These are phyloP conservation scores for Oenanthe sinensis DNA, from an alignment of 129 eudicot genomes.

Conservation along the genomic window DNA sequence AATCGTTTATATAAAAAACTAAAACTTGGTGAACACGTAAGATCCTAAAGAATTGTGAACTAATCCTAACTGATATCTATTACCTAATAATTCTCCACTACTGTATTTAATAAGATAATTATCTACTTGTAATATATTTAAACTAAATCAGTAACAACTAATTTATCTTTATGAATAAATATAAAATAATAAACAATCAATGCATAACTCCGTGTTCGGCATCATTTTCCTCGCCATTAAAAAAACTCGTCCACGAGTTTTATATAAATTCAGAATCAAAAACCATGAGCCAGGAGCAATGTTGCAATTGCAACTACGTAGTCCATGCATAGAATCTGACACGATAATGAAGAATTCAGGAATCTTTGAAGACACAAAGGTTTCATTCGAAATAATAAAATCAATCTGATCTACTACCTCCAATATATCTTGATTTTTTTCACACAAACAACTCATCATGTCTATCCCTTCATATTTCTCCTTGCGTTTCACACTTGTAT, in stretches of 20 bases:
- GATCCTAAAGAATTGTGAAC: too few species aligned
- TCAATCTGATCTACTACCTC: not conserved
- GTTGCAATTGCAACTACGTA: not conserved
- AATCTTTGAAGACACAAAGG: not conserved
- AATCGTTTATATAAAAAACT: too few species aligned
- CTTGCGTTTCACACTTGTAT: too few species aligned
- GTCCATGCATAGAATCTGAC: not conserved
- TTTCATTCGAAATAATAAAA: too few species aligned
- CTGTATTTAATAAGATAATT: too few species aligned
- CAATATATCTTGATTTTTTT: not conserved
- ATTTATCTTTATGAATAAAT: too few species aligned
- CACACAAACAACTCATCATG: not conserved
- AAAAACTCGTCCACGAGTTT: not conserved
- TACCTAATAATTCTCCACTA: not conserved
- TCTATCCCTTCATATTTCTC: not conserved
- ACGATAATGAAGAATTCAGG: not conserved
- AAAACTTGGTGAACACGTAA: too few species aligned
- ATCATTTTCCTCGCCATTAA: not conserved
- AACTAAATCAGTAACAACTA: too few species aligned
- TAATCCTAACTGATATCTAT: not conserved
- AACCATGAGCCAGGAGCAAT: not conserved
- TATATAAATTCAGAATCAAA: not conserved
- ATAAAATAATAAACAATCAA: too few species aligned
- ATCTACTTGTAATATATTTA: too few species aligned
- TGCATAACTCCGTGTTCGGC: not conserved